Base-by-base conservation (phyloP, 441 rosid genomes). In the Corymbia citriodora region DNA sequence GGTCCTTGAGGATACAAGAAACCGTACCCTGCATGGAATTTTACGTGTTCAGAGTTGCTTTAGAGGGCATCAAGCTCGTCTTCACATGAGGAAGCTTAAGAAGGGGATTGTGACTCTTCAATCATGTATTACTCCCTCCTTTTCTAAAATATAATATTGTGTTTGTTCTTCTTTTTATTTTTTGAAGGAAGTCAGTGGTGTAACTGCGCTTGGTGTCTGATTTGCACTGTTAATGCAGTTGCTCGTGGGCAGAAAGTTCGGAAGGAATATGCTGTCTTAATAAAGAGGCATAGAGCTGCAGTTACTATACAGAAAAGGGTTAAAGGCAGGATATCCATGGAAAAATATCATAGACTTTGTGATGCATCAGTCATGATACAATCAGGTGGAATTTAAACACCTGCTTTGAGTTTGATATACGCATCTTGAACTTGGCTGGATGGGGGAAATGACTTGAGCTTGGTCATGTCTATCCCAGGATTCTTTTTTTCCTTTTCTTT, bases 1-100 rank as follows among this genome's bases (percentile, higher is more conserved):
- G 57, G 94, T 96, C 92, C 99, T 98, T 90, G 99, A 98, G 91
- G 99, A 98, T 91, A 97, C 99, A 82, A 96, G 99, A 92, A 97
- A 96, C 93, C 99, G 94, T 79, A 98, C 99, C 54, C 98, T 98
- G 88, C 99, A 96, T 92, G 99, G 99, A 57, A 96, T 98, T 92
- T 94, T 98, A 92, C 97, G 98, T 65, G 99, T 97, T 55, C 99
- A 98, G 93, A 98, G 99, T 93, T 95, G 96, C 94, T 98, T 98
- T 92, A 96, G 99, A 94, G 99, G 99, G 85, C 96, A 97, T 95
- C 96, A 89, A 94, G 98, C 99, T 93, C 98, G 99, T 50, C 86
- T 91, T 87, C 90, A 88, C 90, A 91, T 96, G 57, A 93, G 95
- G 95, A 94, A 95, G 93, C 95, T 98, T 90, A 94, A 88, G 92